These are phyloP conservation scores for Erysimum pusillum DNA, from an alignment of 441 rosid species.

Conservation along the genomic window DNA sequence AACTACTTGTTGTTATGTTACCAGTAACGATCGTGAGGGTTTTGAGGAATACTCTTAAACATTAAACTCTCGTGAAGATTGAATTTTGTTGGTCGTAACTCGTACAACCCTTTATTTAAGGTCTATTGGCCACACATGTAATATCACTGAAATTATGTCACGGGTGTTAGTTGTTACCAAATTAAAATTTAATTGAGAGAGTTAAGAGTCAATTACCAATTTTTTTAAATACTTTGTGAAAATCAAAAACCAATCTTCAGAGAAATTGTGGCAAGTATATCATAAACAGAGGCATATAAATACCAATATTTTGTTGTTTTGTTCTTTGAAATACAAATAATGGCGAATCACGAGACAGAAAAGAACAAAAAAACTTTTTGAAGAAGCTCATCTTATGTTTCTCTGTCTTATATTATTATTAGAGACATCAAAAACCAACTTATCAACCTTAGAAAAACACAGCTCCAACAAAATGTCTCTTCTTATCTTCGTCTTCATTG, in stretches of 20 bases:
- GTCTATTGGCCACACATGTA: not conserved
- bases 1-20: conserved; percentile 39
- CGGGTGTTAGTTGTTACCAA: not conserved
- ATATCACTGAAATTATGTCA: not conserved
- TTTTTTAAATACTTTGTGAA: too few species aligned
- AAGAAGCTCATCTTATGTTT: conserved; percentile 17
- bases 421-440: not conserved
- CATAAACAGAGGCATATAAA: conserved; percentile 3
- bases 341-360: conserved; percentile 48
- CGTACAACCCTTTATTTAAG: not conserved
- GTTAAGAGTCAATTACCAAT: too few species aligned
- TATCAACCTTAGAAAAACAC: conserved; percentile 3
- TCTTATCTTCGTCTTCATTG: conserved; percentile 27
- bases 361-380: conserved; percentile 42
- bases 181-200: not conserved
- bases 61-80: conserved; percentile 38
- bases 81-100: conserved; percentile 5
- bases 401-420: not conserved
- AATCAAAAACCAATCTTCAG: too few species aligned
- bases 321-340: conserved; percentile 9
- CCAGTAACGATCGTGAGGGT: conserved; percentile 14
- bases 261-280: not conserved
- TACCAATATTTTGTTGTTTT: conserved; percentile 1
- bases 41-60: conserved; percentile 21
- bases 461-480: conserved; percentile 38